A percentile compares a stretch with the other conserved stretches of the same genome.
These are phyloP conservation scores for Saccharomycopsis phalli DNA, from an alignment of 1,139 yeast species.

Conservation along the genomic window DNA sequence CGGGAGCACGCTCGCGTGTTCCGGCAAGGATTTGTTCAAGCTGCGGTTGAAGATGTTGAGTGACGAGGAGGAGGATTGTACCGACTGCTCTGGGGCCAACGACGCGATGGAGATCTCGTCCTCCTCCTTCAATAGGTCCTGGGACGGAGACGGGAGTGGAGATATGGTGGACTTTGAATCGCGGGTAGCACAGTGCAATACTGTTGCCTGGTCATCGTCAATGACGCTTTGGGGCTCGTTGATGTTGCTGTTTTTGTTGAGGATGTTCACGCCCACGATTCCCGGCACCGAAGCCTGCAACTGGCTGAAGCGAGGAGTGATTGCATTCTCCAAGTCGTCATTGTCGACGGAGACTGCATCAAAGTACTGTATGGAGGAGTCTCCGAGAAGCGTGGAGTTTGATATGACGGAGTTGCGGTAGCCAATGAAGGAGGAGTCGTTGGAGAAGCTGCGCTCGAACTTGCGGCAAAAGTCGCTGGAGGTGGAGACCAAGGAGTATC, in stretches of 20 bases:
- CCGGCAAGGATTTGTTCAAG: conserved; percentile 4
- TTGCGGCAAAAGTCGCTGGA: background rate
- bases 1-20: background rate
- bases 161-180: conserved; percentile 1
- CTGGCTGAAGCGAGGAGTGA: conserved; percentile 7
- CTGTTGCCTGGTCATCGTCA: conserved; percentile 2
- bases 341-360: conserved; percentile 16
- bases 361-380: conserved; percentile 11
- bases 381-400: conserved; percentile 8
- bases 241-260: conserved; percentile 10
- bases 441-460: conserved; percentile 6
- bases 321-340: conserved; percentile 7
- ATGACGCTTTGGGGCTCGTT: background rate
- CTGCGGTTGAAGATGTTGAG: background rate
- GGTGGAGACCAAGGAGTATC: background rate
- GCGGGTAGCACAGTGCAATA: background rate
- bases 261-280: conserved; percentile 14
- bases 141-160: conserved; percentile 1
- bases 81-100: background rate
- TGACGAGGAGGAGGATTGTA: background rate
- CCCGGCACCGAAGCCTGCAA: conserved; percentile 12
- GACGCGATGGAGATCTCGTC: background rate
- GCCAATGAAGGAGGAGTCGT: conserved; percentile 17
- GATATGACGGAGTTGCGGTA: conserved; percentile 16
- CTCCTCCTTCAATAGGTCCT: background rate